These are phyloP conservation scores for Ajuga chamaepitys DNA, from an alignment of 257 asterid genomes.

Conservation along the genomic window DNA sequence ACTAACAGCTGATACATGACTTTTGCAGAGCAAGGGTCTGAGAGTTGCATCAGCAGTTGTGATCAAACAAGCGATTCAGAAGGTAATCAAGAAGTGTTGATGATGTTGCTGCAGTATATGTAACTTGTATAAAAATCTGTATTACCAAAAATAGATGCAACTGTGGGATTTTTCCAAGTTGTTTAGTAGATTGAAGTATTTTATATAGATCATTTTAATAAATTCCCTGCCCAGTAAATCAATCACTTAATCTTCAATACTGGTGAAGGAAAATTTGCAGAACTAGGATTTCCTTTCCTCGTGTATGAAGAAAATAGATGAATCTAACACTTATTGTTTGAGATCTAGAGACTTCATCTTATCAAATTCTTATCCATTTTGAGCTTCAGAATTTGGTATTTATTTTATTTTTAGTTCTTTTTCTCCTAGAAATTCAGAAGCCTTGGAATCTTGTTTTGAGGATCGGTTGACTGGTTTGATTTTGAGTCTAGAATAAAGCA, in stretches of 20 bases:
- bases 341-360: too few relatives aligned
- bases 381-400: too few relatives aligned
- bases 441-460: too few relatives aligned
- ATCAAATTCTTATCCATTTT: too few relatives aligned
- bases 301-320: too few relatives aligned
- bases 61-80: slow-evolving; percentile 63
- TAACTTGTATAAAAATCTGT: slow-evolving; percentile 17
- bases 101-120: slow-evolving; percentile 10
- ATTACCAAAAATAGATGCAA: background rate
- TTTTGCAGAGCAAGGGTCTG: slow-evolving; percentile 47
- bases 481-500: too few relatives aligned
- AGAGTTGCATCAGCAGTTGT: slow-evolving; percentile 45
- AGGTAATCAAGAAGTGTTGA: slow-evolving; percentile 37
- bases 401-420: too few relatives aligned
- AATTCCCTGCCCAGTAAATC: background rate
- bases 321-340: too few relatives aligned
- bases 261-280: background rate
- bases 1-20: background rate
- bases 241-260: background rate
- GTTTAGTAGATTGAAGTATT: slow-evolving; percentile 6
- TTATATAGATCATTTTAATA: background rate
- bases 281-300: too few relatives aligned
- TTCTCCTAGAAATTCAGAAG: too few relatives aligned
- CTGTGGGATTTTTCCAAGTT: slow-evolving; percentile 9
- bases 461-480: too few relatives aligned